These are phyloP conservation scores for Cyberlindnera veronae DNA, from an alignment of 805 yeast genomes.

Conservation along the genomic window DNA sequence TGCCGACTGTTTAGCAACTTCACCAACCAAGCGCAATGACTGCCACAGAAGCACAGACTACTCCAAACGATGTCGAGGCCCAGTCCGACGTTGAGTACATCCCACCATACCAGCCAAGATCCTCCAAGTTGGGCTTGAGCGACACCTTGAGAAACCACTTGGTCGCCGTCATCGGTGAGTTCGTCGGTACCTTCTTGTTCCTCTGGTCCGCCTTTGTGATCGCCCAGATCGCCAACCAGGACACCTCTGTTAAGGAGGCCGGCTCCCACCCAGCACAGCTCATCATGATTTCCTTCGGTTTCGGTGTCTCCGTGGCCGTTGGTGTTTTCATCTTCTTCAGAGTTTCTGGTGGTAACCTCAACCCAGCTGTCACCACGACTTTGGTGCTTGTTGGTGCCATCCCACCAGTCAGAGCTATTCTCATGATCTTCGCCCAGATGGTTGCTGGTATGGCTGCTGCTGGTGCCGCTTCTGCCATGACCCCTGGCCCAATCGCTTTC, in stretches of 20 bases:
- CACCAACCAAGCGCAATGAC: slow-evolving; percentile 13
- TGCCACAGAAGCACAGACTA: slow-evolving; percentile 8
- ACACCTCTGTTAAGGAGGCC: slow-evolving; percentile 29
- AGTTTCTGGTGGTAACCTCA: slow-evolving; percentile 85
- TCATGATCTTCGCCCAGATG: slow-evolving; percentile 66
- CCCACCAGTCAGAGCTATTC: slow-evolving; percentile 64
- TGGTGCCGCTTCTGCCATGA: slow-evolving; percentile 81
- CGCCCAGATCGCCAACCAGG: slow-evolving; percentile 79
- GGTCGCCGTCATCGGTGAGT: slow-evolving; percentile 74
- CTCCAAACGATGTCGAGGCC: slow-evolving; percentile 26
- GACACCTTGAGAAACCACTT: slow-evolving; percentile 54
- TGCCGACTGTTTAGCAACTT: background rate
- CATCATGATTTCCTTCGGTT: slow-evolving; percentile 80
- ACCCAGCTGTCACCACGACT: slow-evolving; percentile 82
- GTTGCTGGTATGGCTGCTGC: slow-evolving; percentile 91
- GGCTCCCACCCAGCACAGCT: slow-evolving; percentile 64
- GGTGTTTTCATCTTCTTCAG: slow-evolving; percentile 65
- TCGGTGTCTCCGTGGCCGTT: slow-evolving; percentile 81
- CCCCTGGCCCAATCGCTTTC: slow-evolving; percentile 74
- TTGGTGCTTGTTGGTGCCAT: slow-evolving; percentile 70
- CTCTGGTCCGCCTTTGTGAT: slow-evolving; percentile 78
- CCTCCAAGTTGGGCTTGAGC: slow-evolving; percentile 35
- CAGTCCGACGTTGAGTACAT: slow-evolving; percentile 37
- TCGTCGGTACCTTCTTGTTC: slow-evolving; percentile 82
- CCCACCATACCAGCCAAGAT: slow-evolving; percentile 34